A percentile compares a stretch with the other conserved stretches of the same genome.
Conservation (phyloP, 192 early-diverging fungal genomes). For the Gamsiella multidivaricata region DNA sequence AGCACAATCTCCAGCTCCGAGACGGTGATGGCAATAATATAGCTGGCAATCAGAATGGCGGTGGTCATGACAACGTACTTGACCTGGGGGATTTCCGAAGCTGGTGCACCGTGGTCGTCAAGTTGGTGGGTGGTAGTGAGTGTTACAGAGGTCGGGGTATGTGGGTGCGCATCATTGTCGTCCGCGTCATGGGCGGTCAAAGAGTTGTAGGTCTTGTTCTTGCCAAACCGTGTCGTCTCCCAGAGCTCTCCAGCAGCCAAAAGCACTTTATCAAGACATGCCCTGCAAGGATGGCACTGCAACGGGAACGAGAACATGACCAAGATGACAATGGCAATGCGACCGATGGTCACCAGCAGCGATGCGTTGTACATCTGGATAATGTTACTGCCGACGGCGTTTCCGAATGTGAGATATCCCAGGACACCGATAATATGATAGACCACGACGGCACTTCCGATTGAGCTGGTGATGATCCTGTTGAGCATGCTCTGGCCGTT, state of each 20-base stretch:
- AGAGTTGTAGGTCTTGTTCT: constrained; percentile 15
- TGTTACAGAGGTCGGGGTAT: neutral
- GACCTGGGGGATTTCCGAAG: constrained; percentile 57
- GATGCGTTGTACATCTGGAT: constrained; percentile 83
- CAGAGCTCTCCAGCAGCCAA: constrained; percentile 41
- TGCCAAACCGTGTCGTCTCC: constrained; percentile 43
- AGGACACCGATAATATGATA: constrained; percentile 90
- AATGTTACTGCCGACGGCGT: constrained; percentile 83
- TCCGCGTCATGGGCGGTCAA: constrained; percentile 1
- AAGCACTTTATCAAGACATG: constrained; percentile 89
- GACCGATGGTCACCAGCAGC: constrained; percentile 82
- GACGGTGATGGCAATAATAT: constrained; percentile 78
- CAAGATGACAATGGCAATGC: constrained; percentile 87
- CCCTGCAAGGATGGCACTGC: constrained; percentile 92
- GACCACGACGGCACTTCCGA: constrained; percentile 76
- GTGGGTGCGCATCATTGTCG: neutral
- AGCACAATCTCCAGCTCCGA: constrained; percentile 86
- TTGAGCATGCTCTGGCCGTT: constrained; percentile 79
- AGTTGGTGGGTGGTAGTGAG: neutral
- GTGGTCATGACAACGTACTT: constrained; percentile 75
- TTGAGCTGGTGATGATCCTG: constrained; percentile 77
- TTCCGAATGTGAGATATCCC: constrained; percentile 95
- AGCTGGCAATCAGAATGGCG: constrained; percentile 74
- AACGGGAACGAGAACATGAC: constrained; percentile 94
- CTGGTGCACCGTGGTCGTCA: constrained; percentile 32